These are phyloP conservation scores for Pilatotrama ljubarskyi DNA, from an alignment of 768 basidiomycete genomes.

Conservation along the genomic window DNA sequence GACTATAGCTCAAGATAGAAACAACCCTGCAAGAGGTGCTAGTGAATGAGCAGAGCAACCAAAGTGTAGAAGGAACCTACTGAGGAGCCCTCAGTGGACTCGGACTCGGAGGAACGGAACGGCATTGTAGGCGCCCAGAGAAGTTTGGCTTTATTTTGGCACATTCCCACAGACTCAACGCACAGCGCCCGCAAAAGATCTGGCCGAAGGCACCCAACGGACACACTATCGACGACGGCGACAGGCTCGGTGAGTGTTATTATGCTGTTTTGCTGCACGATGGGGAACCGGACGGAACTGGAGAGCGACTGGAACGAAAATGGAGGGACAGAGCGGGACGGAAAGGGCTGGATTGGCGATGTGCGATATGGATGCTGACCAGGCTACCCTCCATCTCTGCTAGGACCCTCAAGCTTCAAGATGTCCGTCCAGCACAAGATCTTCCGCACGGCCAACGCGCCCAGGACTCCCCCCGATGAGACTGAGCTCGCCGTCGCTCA, in stretches of 20 bases:
- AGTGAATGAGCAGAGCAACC: too few species aligned
- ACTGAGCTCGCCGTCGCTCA: constrained; percentile 91
- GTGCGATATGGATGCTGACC: constrained; percentile 46
- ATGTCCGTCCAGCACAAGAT: constrained; percentile 90
- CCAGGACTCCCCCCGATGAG: constrained; percentile 84
- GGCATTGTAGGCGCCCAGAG: constrained; percentile 3
- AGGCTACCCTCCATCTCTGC: background rate
- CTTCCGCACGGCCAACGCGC: constrained; percentile 94
- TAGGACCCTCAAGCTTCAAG: constrained; percentile 39
- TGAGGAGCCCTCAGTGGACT: background rate
- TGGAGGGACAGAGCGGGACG: constrained; percentile 24
- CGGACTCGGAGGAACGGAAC: background rate
- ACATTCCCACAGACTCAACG: constrained; percentile 16
- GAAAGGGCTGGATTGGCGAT: constrained; percentile 58
- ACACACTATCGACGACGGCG: constrained; percentile 49
- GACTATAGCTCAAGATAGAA: too few species aligned
- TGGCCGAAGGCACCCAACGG: constrained; percentile 22
- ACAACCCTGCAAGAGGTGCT: too few species aligned
- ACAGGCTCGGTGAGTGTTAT: constrained; percentile 67
- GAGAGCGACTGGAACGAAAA: constrained; percentile 10
- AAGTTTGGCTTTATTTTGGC: background rate
- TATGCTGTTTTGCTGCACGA: constrained; percentile 30
- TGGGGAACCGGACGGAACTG: constrained; percentile 7
- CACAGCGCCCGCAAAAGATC: constrained; percentile 15
- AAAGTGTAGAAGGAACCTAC: too few species aligned